Conservation (phyloP, 495 filamentous ascomycete species). For the Halenospora varia region DNA sequence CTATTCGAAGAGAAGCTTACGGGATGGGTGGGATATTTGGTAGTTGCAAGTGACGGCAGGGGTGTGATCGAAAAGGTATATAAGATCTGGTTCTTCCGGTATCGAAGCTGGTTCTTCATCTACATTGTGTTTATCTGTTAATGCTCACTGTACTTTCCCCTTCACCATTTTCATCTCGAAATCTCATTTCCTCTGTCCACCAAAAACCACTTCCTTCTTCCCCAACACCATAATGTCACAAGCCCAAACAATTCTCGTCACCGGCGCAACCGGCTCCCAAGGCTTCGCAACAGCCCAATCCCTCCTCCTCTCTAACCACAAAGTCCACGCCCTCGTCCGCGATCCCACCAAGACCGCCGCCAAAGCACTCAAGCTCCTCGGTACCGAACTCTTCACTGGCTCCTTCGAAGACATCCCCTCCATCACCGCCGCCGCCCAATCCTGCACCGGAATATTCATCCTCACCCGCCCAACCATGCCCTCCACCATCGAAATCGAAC, state of each 20-base stretch:
- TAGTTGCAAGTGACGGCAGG: too few relatives aligned
- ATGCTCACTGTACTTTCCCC: too few relatives aligned
- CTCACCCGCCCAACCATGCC: conserved; percentile 29
- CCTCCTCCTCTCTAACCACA: conserved; percentile 33
- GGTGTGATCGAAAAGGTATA: too few relatives aligned
- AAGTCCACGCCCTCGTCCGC: conserved; percentile 39
- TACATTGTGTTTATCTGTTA: too few relatives aligned
- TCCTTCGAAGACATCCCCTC: conserved; percentile 35
- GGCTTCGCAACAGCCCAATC: conserved; percentile 39
- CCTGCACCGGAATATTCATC: conserved; percentile 45
- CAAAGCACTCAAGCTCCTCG: conserved; percentile 29
- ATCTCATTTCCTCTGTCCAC: neutral
- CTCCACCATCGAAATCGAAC: conserved; percentile 24
- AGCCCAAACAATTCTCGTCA: conserved; percentile 30
- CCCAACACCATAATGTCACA: neutral
- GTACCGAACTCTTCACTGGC: conserved; percentile 37
- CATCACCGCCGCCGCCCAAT: conserved; percentile 31
- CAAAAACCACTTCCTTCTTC: neutral
- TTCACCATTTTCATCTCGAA: too few relatives aligned
- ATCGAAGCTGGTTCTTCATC: too few relatives aligned
- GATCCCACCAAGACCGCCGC: conserved; percentile 31
- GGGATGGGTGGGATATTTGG: too few relatives aligned
- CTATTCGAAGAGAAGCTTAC: too few relatives aligned
- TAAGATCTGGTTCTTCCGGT: too few relatives aligned
- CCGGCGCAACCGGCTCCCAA: conserved; percentile 46